Percentiles rank a stretch among this genome's conserved stretches.
Conservation (phyloP, 441 rosid genomes). For the Euphorbia celastroides region DNA sequence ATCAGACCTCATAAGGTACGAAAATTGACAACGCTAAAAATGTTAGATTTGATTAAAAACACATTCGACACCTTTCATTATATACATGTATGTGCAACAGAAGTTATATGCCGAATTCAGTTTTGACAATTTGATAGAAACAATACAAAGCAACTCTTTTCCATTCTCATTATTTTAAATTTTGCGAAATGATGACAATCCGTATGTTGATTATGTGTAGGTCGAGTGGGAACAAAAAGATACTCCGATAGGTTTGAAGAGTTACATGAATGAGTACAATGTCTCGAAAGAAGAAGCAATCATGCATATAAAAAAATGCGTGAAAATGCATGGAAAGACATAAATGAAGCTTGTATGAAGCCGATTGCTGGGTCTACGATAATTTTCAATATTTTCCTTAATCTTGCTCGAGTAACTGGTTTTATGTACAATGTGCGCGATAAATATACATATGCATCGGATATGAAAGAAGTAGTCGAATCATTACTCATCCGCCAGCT, state of each 20-base stretch:
- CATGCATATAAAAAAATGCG: conserved; percentile 9
- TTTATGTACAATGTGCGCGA: conserved; percentile 14
- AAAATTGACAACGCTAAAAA: no score
- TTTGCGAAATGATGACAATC: no score
- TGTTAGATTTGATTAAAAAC: no score
- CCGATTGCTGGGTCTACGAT: conserved; percentile 14
- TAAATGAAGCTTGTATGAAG: conserved; percentile 23
- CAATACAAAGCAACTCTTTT: no score
- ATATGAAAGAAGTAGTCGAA: conserved; percentile 8
- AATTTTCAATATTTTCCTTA: conserved; percentile 4
- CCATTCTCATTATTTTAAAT: no score
- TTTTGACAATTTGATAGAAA: no score
- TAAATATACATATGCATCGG: conserved; percentile 8
- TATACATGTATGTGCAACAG: no score
- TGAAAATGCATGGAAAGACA: conserved; percentile 25
- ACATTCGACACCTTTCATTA: no score
- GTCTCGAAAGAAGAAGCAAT: conserved; percentile 17
- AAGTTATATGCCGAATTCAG: no score
- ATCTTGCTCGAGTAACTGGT: conserved; percentile 12
- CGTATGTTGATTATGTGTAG: no score
- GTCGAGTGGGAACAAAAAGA: no score
- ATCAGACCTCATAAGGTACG: conserved; percentile 4
- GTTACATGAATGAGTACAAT: conserved; percentile 27
- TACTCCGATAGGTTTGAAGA: conserved; percentile 18
- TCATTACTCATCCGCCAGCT: conserved; percentile 2